phyloP scores from a whole-genome alignment of 441 rosid species.

The Eutrema salsugineum region DNA sequence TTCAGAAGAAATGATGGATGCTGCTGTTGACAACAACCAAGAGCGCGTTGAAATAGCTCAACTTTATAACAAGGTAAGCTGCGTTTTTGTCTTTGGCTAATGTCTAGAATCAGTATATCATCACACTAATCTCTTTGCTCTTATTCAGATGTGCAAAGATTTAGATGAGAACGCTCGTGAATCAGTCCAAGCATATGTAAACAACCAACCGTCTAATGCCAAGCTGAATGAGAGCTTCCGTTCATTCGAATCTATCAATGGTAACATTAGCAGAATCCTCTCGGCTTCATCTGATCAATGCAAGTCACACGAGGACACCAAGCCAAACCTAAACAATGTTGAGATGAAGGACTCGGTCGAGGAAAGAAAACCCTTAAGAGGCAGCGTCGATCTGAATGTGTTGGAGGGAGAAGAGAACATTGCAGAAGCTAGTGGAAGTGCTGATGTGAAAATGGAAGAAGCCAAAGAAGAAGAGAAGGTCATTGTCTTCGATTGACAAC shows the following conservation, averaged over 20 bases:
- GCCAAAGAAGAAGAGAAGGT: constrained; percentile 21
- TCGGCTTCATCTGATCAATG: constrained; percentile 23
- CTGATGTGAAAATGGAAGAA: constrained; percentile 33
- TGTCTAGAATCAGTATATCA: constrained; percentile 7
- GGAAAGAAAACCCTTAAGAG: constrained; percentile 27
- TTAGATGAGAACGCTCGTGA: constrained; percentile 53
- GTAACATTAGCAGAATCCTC: constrained; percentile 46
- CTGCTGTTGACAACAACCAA: constrained; percentile 60
- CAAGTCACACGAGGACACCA: constrained; percentile 25
- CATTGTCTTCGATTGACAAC: not conserved
- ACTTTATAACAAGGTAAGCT: constrained; percentile 63
- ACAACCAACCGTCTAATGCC: constrained; percentile 41
- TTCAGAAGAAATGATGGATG: constrained; percentile 52
- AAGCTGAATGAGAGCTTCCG: constrained; percentile 51
- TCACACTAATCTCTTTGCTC: not conserved
- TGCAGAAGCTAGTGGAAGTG: constrained; percentile 25
- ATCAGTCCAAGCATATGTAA: constrained; percentile 37
- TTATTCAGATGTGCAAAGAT: constrained; percentile 62
- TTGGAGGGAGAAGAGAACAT: constrained; percentile 27
- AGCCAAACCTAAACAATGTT: constrained; percentile 21
- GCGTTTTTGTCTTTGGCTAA: not conserved
- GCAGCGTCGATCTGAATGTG: constrained; percentile 28
- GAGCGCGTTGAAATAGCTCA: constrained; percentile 53
- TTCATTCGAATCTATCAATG: constrained; percentile 41
- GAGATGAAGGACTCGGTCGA: constrained; percentile 25